Base-by-base conservation (phyloP, 352 stramenopile species). In the Phytophthora idaei region DNA sequence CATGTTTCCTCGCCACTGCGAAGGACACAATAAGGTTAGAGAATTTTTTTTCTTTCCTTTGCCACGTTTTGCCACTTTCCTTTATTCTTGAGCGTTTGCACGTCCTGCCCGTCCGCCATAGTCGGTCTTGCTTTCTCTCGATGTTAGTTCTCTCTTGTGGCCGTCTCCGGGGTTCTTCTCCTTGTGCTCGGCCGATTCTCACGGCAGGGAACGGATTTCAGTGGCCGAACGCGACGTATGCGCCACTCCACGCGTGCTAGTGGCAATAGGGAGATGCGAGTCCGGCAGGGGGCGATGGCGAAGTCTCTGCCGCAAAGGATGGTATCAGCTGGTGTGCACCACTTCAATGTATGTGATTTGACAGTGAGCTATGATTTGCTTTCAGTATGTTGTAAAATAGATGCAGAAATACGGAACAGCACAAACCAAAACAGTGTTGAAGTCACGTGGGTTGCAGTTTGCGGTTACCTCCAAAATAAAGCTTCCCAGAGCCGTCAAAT, bases 71-170 rank as follows among this genome's bases (percentile, higher is more conserved):
- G 60, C 39, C 31, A 88, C 55, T 60, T 60, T 31, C 78, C 77
- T 76, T 78, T 81, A 63, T 78, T 83, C 74, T 84, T 81, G 57
- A 88, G 80, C 46, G 77, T 85, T 66, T 82, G 77, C 45, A 85
- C 75, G 29, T 79, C 71, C 28, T 76, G 61, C 7, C 66, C 65
- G 64, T 82, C 72, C 36, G 71, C 57, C 74, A 82, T 82, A 9
- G 47, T 17, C 27, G 31, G 47, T 28, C 27, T 37, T 28, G 15
- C 8, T 15, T 44, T 31, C 31, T 44, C 29, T 41, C 11, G 14
- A 5, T n/a, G 48, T 36, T 46, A 47, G 39, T 29, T 14, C 4
- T 45, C 6, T 59, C 27, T 50, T 17, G 25, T 39, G 52, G 27
- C 15, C 37, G 29, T 44, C 11, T 12, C 15, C 34, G 27, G 14